phyloP scores from a whole-genome alignment of 2,329 filamentous ascomycete genomes.

The Colletotrichum musae region DNA sequence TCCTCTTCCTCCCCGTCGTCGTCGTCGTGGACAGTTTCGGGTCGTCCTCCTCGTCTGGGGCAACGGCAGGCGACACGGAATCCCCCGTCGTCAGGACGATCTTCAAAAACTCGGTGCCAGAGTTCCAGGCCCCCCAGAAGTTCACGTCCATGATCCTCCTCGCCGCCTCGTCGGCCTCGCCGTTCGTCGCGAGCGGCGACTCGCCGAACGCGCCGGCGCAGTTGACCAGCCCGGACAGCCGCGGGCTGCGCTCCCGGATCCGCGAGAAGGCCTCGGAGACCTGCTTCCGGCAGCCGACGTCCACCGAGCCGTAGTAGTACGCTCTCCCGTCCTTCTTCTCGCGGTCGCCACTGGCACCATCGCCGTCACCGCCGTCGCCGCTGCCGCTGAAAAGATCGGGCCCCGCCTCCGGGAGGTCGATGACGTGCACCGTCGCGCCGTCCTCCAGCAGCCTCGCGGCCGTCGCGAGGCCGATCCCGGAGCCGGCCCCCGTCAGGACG shows the following conservation, averaged over 20 bases:
- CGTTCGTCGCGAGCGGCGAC: background rate
- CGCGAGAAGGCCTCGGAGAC: background rate
- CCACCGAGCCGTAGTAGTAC: background rate
- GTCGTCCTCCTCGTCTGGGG: no score
- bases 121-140: background rate
- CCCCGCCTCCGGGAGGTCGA: no score
- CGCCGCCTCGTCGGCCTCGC: background rate
- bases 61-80: no score
- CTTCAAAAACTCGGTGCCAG: background rate
- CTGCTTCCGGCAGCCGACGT: background rate
- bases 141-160: background rate
- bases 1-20: no score
- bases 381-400: no score
- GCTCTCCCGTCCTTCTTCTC: background rate
- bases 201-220: background rate
- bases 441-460: constrained; percentile 56
- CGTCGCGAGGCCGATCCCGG: constrained; percentile 64
- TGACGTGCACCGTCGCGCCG: no score
- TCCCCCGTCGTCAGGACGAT: background rate
- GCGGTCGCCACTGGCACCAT: no score
- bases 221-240: background rate
- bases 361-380: no score
- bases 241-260: background rate
- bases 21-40: no score
- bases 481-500: constrained; percentile 60